These are phyloP conservation scores for Penicillium cosmopolitanum DNA, from an alignment of 495 filamentous ascomycete species.

Conservation along the genomic window DNA sequence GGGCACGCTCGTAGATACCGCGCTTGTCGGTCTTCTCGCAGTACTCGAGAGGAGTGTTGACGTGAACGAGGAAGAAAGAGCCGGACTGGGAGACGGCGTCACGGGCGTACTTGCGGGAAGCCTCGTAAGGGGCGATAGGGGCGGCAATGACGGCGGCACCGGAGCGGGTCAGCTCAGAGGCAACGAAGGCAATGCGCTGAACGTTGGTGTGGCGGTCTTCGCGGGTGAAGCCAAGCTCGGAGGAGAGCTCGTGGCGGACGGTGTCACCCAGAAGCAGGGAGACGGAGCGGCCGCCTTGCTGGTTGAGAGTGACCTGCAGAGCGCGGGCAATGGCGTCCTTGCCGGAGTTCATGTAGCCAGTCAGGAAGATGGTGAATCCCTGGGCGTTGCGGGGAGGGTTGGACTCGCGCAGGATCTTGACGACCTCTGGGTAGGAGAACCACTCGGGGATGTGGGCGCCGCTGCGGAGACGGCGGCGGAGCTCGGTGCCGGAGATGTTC, in stretches of 20 bases:
- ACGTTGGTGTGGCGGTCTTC: constrained; percentile 96
- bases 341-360: constrained; percentile 93
- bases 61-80: constrained; percentile 92
- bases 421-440: constrained; percentile 99
- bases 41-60: constrained; percentile 88
- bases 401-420: constrained; percentile 91
- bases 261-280: constrained; percentile 94
- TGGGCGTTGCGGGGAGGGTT: constrained; percentile 86
- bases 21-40: constrained; percentile 94
- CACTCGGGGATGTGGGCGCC: constrained; percentile 96
- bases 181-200: constrained; percentile 94
- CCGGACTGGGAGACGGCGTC: constrained; percentile 86
- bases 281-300: constrained; percentile 94
- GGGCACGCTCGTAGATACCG: constrained; percentile 84
- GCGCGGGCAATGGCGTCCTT: constrained; percentile 96
- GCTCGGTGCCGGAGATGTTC: constrained; percentile 96
- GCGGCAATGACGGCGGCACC: constrained; percentile 95
- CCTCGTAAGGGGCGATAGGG: constrained; percentile 94
- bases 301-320: constrained; percentile 95
- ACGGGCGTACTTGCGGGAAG: constrained; percentile 71
- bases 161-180: constrained; percentile 88
- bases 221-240: constrained; percentile 92
- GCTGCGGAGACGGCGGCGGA: constrained; percentile 84
- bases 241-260: constrained; percentile 88
- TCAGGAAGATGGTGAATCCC: constrained; percentile 98